phyloP scores from a whole-genome alignment of 352 stramenopile genomes.

The Elongisporangium senticosum region DNA sequence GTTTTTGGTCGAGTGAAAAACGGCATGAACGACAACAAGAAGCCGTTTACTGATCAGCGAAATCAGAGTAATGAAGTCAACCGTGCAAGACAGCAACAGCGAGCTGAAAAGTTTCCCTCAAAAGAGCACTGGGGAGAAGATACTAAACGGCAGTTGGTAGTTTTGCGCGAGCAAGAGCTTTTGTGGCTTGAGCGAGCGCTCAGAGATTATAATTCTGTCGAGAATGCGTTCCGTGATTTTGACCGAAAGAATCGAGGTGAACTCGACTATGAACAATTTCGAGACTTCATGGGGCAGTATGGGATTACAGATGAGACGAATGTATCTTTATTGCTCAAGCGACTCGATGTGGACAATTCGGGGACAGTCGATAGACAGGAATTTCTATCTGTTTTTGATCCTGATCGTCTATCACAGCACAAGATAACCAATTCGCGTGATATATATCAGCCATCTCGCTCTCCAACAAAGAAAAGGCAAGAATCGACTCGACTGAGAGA shows the following conservation, averaged over 20 bases:
- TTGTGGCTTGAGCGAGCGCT: constrained; percentile 44
- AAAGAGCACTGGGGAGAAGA: constrained; percentile 12
- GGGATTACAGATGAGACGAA: constrained; percentile 45
- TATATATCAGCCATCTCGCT: constrained; percentile 1
- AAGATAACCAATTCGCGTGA: constrained; percentile 1
- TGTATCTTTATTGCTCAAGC: constrained; percentile 36
- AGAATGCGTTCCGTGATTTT: constrained; percentile 38
- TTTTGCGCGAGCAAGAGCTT: constrained; percentile 43
- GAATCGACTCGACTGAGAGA: constrained; percentile 20
- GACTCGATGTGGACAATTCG: constrained; percentile 43
- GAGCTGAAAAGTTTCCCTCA: constrained; percentile 2
- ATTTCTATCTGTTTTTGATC: constrained; percentile 53
- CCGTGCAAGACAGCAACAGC: not conserved
- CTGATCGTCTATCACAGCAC: constrained; percentile 12
- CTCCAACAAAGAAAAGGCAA: constrained; percentile 14
- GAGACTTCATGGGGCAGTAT: constrained; percentile 44
- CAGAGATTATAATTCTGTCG: constrained; percentile 28
- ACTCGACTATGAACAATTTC: constrained; percentile 55
- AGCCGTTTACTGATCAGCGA: constrained; percentile 1
- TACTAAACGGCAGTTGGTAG: constrained; percentile 12
- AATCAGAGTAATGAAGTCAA: not conserved
- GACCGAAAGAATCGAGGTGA: constrained; percentile 25
- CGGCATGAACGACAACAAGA: constrained; percentile 1
- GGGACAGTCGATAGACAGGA: constrained; percentile 42
- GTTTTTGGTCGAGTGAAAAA: constrained; percentile 20